Conservation (phyloP, 148 eudicot genomes). For the Chenopodium formosanum region DNA sequence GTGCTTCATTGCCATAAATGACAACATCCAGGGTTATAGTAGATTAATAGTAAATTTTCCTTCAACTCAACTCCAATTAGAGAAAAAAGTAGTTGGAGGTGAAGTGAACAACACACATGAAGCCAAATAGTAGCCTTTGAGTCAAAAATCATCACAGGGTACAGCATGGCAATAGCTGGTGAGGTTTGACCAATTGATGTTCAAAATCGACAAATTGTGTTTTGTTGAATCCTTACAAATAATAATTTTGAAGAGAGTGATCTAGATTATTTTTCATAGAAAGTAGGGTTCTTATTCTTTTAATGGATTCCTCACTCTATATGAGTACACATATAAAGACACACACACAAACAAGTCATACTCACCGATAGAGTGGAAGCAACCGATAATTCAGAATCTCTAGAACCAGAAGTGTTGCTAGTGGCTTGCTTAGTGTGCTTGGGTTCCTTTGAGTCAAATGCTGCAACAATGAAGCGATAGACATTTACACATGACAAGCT, state of each 20-base stretch:
- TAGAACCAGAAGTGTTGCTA: conserved; percentile 81
- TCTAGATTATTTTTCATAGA: not conserved
- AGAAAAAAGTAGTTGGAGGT: not conserved
- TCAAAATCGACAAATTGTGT: not conserved
- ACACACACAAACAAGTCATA: not conserved
- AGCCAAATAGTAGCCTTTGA: not conserved
- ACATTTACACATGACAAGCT: conserved; percentile 1
- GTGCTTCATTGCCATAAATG: too few species aligned
- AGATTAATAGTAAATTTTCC: not conserved
- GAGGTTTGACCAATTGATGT: not conserved
- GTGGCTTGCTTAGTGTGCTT: conserved; percentile 74
- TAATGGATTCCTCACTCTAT: not conserved
- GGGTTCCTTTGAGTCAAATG: conserved; percentile 85
- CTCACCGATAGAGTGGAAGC: conserved; percentile 94
- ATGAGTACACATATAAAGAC: not conserved
- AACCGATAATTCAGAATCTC: conserved; percentile 93
- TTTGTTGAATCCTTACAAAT: not conserved
- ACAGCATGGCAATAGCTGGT: not conserved
- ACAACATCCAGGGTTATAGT: not conserved
- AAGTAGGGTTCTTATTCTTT: not conserved
- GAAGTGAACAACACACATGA: not conserved
- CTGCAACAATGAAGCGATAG: conserved; percentile 37
- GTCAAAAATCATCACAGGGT: not conserved
- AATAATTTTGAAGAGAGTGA: not conserved
- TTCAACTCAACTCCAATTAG: not conserved